Percentiles rank a stretch among this genome's conserved stretches.
phyloP scores from a whole-genome alignment of 169 alveolate species.

The Plasmodium ovale region DNA sequence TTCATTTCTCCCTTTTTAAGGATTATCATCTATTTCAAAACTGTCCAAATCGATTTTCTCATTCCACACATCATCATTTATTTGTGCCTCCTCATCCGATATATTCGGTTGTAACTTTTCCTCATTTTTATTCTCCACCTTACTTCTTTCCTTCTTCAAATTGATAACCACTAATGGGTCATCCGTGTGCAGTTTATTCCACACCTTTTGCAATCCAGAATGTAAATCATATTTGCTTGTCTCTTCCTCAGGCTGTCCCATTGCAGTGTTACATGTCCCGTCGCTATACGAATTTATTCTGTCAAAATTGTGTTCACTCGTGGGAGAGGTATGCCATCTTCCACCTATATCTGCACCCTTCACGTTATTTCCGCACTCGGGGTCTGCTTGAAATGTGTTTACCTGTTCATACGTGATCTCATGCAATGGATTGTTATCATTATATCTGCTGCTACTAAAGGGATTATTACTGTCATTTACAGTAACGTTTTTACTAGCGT shows the following conservation, averaged over 20 bases:
- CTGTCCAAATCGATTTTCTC: slow-evolving; percentile 62
- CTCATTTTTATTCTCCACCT: background rate
- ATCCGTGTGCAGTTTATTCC: background rate
- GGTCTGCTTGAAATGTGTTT: background rate
- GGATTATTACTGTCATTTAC: background rate
- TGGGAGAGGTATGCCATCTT: background rate
- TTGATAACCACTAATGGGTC: background rate
- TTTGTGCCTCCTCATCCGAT: slow-evolving; percentile 60
- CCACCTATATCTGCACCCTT: background rate
- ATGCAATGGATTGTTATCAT: background rate
- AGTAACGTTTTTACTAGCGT: background rate
- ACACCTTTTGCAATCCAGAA: background rate
- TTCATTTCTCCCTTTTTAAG: slow-evolving; percentile 13
- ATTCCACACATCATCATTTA: slow-evolving; percentile 62
- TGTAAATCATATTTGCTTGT: slow-evolving; percentile 7
- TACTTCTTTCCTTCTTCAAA: background rate
- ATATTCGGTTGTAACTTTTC: slow-evolving; percentile 21
- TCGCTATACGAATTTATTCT: background rate
- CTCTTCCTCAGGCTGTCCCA: background rate
- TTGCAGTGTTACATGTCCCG: background rate
- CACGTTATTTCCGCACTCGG: background rate
- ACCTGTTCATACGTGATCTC: background rate
- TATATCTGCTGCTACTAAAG: background rate
- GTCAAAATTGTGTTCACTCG: background rate
- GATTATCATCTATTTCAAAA: slow-evolving; percentile 17